Base-by-base conservation (phyloP, 495 filamentous ascomycete species). In the Penicillium alfredii region DNA sequence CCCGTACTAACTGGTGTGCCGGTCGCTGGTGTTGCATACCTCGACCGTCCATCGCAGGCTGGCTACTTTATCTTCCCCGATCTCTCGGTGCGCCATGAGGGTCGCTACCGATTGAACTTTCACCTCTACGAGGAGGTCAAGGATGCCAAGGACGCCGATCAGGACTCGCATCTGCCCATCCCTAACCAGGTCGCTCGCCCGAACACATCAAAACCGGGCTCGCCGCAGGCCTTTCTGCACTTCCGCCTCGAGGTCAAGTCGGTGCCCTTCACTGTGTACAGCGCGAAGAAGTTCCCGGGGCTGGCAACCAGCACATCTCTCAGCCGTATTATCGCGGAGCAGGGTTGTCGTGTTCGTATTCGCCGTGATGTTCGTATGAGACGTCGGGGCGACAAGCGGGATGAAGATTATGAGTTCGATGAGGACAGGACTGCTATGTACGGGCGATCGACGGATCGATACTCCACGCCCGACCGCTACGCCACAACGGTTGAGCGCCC, bases 11-110 rank as follows among this genome's bases (percentile, higher is more conserved):
- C 93, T 1, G 92, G 92, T 50, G 88, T 93, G 46, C 88, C 89
- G 1, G 92, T 96, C 5, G 94, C 93, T 25, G 93, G 92, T 25
- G 93, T 96, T 73, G 89, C 90, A 13, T 97, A 97, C 57, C 71
- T 98, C 16, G 92, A 98, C 51, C 87, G 93, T 17, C 92, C 92
- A 1, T 71, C 67, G 13, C 87, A 86, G 26, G 92, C 90, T 29
- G 92, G 93, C 35, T 98, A 97, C 62, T 98, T 98, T 58, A 83
- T 98, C 61, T 98, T 98, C 53, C 92, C 93, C 0, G 92, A 98
- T 63, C 70, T 98, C 23, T 97, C 92, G 1, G 92, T 98, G 32
- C 84, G 93, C 34, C 90, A 97, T 57, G 92, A 98, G 58, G 92
- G 92, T 33, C 80, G 82, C 35, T 98, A 94, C 53, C 73, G 82